Base-by-base conservation (phyloP, 768 basidiomycete species). In the Hygrophorus pudorinus region DNA sequence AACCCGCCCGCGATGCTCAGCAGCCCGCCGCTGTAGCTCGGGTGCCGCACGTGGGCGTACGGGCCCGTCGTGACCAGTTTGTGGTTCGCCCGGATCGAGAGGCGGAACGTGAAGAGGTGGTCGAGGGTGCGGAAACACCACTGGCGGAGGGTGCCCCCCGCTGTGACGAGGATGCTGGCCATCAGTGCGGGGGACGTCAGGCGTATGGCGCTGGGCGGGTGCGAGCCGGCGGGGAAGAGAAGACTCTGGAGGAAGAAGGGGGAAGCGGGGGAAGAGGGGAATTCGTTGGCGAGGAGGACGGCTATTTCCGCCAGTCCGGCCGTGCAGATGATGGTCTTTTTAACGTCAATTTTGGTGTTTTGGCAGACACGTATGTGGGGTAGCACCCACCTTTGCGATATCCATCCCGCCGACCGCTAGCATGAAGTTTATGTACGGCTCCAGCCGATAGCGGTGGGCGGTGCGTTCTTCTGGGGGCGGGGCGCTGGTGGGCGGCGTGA, bases 1-100 rank as follows among this genome's bases (percentile, higher is more conserved):
- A 53, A 21, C 12, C 56, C 56, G 24, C 24, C 24, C 14, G 38
- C 28, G 33, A 46, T 29, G 8, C 48, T 44, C 29, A 59, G 14
- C 1, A 52, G 11, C 3, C 45, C 14, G 1, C 53, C 59, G 9
- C 53, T 50, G 46, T 64, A 65, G 31, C 44, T 21, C 32, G 62
- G 62, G 37, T 63, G 62, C 12, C 62, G 59, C 2, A 61, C 58
- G 12, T 50, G 5, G 1, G 51, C 35, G 42, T 64, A 63, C 4
- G 63, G 62, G 3, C 61, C 59, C 6, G 41, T 37, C 1, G 56
- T 62, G 35, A 62, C 48, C 5, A 63, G 53, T 36, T 46, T 48
- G 48, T 62, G 61, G 9, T 46, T 41, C 21, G 42, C 43, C 9
- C 52, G 54, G 21, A 59, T 41, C 18, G 49, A 51, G 13, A 61